phyloP scores from a whole-genome alignment of 2,329 filamentous ascomycete genomes.

The Sporothrix inflata region DNA sequence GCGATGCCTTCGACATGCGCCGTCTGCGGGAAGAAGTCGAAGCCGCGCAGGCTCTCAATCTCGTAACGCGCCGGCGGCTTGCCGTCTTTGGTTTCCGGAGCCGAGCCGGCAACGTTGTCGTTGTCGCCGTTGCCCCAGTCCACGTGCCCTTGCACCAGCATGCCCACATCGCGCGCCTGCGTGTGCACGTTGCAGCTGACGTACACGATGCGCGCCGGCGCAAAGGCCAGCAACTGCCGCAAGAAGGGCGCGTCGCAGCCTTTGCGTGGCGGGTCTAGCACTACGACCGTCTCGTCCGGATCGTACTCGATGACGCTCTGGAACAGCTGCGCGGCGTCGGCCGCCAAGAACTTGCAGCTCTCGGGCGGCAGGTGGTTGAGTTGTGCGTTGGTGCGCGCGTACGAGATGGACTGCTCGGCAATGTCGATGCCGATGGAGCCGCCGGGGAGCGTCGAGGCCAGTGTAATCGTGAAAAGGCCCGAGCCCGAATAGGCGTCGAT shows the following conservation, averaged over 20 bases:
- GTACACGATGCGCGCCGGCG: constrained; percentile 81
- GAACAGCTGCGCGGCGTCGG: constrained; percentile 85
- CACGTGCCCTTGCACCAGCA: constrained; percentile 73
- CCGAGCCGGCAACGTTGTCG: constrained; percentile 36
- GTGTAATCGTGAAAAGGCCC: constrained; percentile 93
- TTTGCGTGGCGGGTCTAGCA: constrained; percentile 95
- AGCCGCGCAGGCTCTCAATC: constrained; percentile 88
- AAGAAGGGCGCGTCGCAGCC: constrained; percentile 89
- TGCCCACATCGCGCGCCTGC: constrained; percentile 89
- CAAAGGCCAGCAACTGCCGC: constrained; percentile 75
- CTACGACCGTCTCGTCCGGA: constrained; percentile 82
- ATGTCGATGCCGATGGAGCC: constrained; percentile 91
- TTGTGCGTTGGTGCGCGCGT: constrained; percentile 75
- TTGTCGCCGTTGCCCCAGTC: constrained; percentile 37
- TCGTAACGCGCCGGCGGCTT: constrained; percentile 62
- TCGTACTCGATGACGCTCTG: constrained; percentile 67
- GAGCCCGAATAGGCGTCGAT: constrained; percentile 98
- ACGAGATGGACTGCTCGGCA: constrained; percentile 74
- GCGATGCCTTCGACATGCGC: constrained; percentile 71
- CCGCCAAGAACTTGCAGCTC: constrained; percentile 83
- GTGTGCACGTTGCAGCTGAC: constrained; percentile 98
- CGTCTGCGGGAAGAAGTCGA: constrained; percentile 96
- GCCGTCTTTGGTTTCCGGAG: constrained; percentile 41
- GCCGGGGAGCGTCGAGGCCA: constrained; percentile 80
- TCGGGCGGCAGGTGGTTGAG: constrained; percentile 70